Percentiles rank a stretch among this genome's conserved stretches.
Evolutionary conservation across 495 filamentous ascomycete genomes (phyloP).

Genomic region (Aspergillus cristatus): DNA sequence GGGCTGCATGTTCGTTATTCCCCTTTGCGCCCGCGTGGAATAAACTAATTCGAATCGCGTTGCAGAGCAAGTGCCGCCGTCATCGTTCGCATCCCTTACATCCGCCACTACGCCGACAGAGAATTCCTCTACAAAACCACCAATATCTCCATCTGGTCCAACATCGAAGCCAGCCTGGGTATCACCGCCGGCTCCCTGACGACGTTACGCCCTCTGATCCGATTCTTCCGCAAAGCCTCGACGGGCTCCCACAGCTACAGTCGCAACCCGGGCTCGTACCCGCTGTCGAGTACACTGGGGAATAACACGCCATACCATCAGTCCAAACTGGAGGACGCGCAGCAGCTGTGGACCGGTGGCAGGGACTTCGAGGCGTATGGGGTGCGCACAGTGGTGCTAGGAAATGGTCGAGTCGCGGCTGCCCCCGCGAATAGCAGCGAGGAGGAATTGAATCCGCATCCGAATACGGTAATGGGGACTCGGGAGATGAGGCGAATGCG

Average conservation of each 20-base stretch:
- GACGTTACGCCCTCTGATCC: constrained; percentile 29
- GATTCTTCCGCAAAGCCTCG: constrained; percentile 20
- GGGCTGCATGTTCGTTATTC: constrained; percentile 23
- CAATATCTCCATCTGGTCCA: constrained; percentile 33
- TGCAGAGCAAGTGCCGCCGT: constrained; percentile 25
- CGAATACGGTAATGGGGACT: too few species aligned
- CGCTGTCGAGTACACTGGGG: constrained; percentile 11
- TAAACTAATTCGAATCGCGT: constrained; percentile 1
- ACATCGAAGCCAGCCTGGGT: constrained; percentile 29
- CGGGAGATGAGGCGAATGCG: too few species aligned
- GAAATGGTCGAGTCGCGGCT: too few species aligned
- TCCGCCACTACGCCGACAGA: constrained; percentile 14
- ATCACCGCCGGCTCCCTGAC: constrained; percentile 33
- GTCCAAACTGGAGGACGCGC: constrained; percentile 3
- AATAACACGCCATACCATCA: constrained; percentile 1
- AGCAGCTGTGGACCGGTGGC: constrained; percentile 14
- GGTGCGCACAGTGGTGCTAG: not conserved
- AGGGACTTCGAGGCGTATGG: constrained; percentile 14
- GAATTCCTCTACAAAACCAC: constrained; percentile 26
- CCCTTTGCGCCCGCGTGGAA: constrained; percentile 1
- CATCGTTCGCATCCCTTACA: constrained; percentile 27
- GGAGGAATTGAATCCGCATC: constrained; percentile 12
- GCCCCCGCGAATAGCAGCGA: constrained; percentile 11
- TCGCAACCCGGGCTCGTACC: constrained; percentile 11
- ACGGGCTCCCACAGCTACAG: constrained; percentile 9